Evolutionary conservation across 345 rosid species (phyloP), one percentile per base, ranked within the genome.

Genomic region (Hibiscus mutabilis): DNA sequence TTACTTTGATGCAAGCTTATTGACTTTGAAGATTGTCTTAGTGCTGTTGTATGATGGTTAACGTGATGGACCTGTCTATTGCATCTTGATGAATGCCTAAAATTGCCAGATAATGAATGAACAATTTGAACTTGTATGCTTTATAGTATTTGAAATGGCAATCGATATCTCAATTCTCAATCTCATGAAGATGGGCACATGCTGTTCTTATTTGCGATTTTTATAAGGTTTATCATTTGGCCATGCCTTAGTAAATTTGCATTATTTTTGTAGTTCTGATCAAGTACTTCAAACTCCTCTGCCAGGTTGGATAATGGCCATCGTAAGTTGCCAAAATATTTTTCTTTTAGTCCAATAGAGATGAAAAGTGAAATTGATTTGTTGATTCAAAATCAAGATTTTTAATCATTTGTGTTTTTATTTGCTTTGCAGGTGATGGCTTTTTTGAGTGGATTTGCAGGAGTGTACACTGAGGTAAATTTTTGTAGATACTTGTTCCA

Each of bases 291-390:
- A 95, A 70, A 90, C 99, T 58, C 86, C 97, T 68, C 74, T 86
- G 68, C 89, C 83, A 47, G 97, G 99, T 71, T 92, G 97, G 99
- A 82, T 86, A 35, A 95, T 95, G 99, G 99, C 97, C 68, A 88
- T 95, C 82, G 99, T 92, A 78, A 89, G 96, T 80, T 68, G 35
- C 47, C 62, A 49, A 49, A 49, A 37, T 61, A 49, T 15, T 6
- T 0, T 25, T 18, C 56, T 60, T 13, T 66, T 74, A 35, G 6
- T 60, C 13, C 10, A 40, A 24, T 61, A 53, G 60, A 74, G 25
- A 72, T 21, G 62, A 66, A 57, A 69, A 40, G 44, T 74, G 52
- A 18, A 59, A 33, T 59, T 55, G 58, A 37, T 24, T 73, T 72
- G 27, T 61, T 19, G 19, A n/a, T 59, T 60, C 22, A 44, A 19